phyloP scores from a whole-genome alignment of 768 basidiomycete species.

The Russula brevipes region DNA sequence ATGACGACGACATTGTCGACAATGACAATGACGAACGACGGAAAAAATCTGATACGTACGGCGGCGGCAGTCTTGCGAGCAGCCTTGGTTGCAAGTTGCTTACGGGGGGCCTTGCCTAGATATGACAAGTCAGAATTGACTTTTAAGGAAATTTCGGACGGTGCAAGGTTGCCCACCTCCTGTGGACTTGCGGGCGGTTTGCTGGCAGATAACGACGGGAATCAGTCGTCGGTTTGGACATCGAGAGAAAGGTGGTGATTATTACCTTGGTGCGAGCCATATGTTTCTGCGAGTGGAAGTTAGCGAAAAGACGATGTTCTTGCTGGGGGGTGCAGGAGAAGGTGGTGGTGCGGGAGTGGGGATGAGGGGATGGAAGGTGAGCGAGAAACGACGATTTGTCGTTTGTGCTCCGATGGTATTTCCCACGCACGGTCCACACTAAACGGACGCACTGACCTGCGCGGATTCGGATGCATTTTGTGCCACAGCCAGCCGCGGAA shows the following conservation, averaged over 20 bases:
- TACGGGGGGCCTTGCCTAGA: slow-evolving; percentile 83
- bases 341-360: slow-evolving; percentile 22
- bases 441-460: slow-evolving; percentile 20
- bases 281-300: slow-evolving; percentile 23
- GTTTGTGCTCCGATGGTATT: slow-evolving; percentile 26
- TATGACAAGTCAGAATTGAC: slow-evolving; percentile 29
- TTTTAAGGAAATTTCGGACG: slow-evolving; percentile 31
- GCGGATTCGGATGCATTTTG: slow-evolving; percentile 26
- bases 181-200: slow-evolving; percentile 99
- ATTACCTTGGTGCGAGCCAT: slow-evolving; percentile 90
- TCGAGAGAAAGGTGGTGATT: slow-evolving; percentile 1
- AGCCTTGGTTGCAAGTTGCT: slow-evolving; percentile 94
- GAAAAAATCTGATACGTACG: slow-evolving; percentile 42
- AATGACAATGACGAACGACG: slow-evolving; percentile 26
- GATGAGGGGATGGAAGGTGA: slow-evolving; percentile 12
- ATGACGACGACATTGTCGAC: slow-evolving; percentile 9
- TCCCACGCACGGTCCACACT: slow-evolving; percentile 24
- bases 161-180: slow-evolving; percentile 60
- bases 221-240: background rate
- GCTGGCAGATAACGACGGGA: slow-evolving; percentile 46
- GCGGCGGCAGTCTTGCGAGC: slow-evolving; percentile 80
- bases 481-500: slow-evolving; percentile 25
- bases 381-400: slow-evolving; percentile 26
- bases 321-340: slow-evolving; percentile 17
- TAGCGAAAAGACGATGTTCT: slow-evolving; percentile 16